Base-by-base conservation (phyloP, 2,329 filamentous ascomycete genomes). In the Zelopaecilomyces penicillatus region DNA sequence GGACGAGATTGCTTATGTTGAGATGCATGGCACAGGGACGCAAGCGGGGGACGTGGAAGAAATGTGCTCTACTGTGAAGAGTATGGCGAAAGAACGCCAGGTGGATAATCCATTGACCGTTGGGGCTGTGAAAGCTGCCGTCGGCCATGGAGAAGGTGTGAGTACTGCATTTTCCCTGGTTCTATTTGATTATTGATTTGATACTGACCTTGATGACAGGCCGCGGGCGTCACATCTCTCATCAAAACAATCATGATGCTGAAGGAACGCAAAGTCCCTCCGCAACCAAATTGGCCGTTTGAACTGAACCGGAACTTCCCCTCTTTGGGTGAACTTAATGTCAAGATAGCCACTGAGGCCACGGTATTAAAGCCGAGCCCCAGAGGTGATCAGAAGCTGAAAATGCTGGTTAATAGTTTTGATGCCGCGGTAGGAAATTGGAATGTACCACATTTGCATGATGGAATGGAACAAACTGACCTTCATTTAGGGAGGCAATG, bases 21-120 rank as follows among this genome's bases (percentile, higher is more conserved):
- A 94, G 65, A 88, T 91, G 81, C 87, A 94, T 63, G 87, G 87
- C 6, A 94, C 87, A 4, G 87, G 87, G 36, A 94, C 87, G 0
- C 85, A 91, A 62, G 86, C 85, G 36, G 87, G 87, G 49, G 87
- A 94, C 58, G 82, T 80, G 6, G 84, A 80, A 5, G 87, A 93
- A 62, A 89, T 90, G 83, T 71, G 78, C 2, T 87, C 84, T 1
- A 84, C 93, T 42, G 80, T 81, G 7, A 62, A 70, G 46, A 65
- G 71, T 8, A 75, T 73, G 49, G 71, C 73, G 1, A 67, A 71
- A 28, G 70, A 73, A 53, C 64, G 72, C 28, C 58, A 69, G 4
- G 58, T 60, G 0, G 68, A 74, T 44, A 63, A 71, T 12, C 74
- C 78, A 0, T 66, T 85, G 2, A 74, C 74, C 51, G 64, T 84